Conservation (phyloP, 2,329 filamentous ascomycete genomes). For the Trichoderma lentiforme region DNA sequence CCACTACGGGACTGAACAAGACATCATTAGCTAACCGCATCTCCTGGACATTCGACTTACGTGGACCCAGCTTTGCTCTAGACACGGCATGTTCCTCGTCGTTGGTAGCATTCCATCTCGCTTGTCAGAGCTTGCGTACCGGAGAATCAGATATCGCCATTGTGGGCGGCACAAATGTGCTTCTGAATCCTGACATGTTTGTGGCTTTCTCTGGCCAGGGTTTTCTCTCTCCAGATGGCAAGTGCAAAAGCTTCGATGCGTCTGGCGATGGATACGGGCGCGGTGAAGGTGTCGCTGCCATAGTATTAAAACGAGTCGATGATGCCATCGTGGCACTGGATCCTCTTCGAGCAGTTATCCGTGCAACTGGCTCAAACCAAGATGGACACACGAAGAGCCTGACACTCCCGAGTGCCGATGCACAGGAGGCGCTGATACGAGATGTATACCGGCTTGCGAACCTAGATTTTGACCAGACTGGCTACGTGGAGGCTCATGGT, state of each 20-base stretch:
- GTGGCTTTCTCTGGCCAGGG: not conserved
- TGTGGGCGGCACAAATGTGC: not conserved
- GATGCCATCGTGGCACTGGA: conserved; percentile 50
- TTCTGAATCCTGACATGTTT: not conserved
- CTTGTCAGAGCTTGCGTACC: conserved; percentile 41
- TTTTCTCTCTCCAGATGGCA: not conserved
- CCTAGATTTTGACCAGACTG: not conserved
- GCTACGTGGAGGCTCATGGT: not conserved
- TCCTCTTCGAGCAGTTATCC: conserved; percentile 40
- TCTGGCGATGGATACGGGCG: conserved; percentile 25
- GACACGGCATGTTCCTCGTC: not conserved
- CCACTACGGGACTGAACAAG: not conserved
- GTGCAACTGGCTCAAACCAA: conserved; percentile 27
- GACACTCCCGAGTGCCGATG: conserved; percentile 36
- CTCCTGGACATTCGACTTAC: not conserved
- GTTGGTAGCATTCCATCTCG: conserved; percentile 21
- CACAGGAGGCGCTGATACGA: conserved; percentile 29
- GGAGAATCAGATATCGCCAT: not conserved
- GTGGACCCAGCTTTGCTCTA: not conserved
- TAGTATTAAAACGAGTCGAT: conserved; percentile 51
- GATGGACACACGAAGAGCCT: conserved; percentile 42
- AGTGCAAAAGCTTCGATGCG: not conserved
- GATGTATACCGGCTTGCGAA: not conserved
- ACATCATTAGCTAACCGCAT: not conserved
- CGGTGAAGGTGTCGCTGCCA: conserved; percentile 51